Conservation (phyloP, 2,329 filamentous ascomycete species). For the Exophiala spinifera region DNA sequence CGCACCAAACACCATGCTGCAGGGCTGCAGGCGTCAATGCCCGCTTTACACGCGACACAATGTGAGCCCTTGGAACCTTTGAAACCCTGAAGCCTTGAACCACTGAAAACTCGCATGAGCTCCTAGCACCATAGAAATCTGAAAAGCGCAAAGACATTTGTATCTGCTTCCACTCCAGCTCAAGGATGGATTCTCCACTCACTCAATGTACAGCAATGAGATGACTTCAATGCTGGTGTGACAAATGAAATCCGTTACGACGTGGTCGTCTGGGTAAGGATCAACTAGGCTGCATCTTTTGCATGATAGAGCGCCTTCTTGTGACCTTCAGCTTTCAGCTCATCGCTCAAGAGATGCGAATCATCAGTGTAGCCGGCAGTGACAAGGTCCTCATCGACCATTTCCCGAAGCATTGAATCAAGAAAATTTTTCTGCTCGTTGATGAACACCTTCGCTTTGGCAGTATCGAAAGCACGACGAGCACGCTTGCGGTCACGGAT, state of each 20-base stretch:
- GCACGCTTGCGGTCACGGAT: conserved; percentile 34
- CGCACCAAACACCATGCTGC: too few species aligned
- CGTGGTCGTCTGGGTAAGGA: neutral
- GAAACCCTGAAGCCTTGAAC: too few species aligned
- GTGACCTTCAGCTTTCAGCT: conserved; percentile 33
- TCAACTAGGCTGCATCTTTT: neutral
- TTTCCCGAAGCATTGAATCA: conserved; percentile 40
- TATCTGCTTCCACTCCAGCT: too few species aligned
- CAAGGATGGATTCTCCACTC: too few species aligned
- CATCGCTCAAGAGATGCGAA: conserved; percentile 38
- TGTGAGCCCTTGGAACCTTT: too few species aligned
- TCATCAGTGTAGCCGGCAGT: conserved; percentile 37
- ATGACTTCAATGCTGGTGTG: too few species aligned
- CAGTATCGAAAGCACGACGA: conserved; percentile 34
- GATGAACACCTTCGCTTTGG: conserved; percentile 32
- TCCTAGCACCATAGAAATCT: too few species aligned
- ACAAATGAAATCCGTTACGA: neutral
- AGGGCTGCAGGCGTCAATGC: too few species aligned
- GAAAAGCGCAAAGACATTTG: too few species aligned
- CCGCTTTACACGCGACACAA: too few species aligned
- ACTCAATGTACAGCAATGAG: too few species aligned
- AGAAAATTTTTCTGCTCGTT: conserved; percentile 33
- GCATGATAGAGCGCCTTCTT: conserved; percentile 26
- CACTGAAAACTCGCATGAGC: too few species aligned
- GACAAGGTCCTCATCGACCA: conserved; percentile 42